Conservation (phyloP, 768 basidiomycete genomes). For the Macrolepiota dolichaula region DNA sequence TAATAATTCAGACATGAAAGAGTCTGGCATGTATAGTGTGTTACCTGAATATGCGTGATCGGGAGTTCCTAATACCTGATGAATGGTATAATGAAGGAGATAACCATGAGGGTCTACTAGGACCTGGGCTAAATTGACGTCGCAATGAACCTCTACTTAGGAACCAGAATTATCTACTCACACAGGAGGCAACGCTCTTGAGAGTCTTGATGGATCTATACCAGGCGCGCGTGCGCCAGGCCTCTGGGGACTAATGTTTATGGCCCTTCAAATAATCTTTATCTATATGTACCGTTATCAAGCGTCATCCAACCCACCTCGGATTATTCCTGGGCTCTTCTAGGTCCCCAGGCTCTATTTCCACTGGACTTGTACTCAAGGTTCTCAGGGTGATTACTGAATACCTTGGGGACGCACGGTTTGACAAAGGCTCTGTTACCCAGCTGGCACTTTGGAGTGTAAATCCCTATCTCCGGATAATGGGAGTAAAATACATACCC, state of each 20-base stretch:
- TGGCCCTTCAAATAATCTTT: background rate
- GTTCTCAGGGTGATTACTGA: background rate
- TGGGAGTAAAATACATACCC: background rate
- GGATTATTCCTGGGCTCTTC: background rate
- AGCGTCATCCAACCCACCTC: background rate
- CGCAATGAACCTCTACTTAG: background rate
- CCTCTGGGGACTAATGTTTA: background rate
- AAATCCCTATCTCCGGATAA: background rate
- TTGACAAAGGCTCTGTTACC: background rate
- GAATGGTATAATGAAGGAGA: background rate
- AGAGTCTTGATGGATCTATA: background rate
- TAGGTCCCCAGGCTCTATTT: background rate
- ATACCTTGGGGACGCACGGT: background rate
- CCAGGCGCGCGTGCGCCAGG: background rate
- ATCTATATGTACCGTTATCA: background rate
- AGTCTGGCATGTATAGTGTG: background rate
- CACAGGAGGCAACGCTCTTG: background rate
- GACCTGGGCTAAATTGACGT: background rate
- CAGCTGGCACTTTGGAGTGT: background rate
- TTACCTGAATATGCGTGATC: background rate
- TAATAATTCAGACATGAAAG: background rate
- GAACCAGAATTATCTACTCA: background rate
- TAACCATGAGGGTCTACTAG: background rate
- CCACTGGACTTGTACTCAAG: background rate
- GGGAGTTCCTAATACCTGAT: background rate